These are phyloP conservation scores for Yarrowia sp. DNA, from an alignment of 805 yeast species.

Conservation along the genomic window DNA sequence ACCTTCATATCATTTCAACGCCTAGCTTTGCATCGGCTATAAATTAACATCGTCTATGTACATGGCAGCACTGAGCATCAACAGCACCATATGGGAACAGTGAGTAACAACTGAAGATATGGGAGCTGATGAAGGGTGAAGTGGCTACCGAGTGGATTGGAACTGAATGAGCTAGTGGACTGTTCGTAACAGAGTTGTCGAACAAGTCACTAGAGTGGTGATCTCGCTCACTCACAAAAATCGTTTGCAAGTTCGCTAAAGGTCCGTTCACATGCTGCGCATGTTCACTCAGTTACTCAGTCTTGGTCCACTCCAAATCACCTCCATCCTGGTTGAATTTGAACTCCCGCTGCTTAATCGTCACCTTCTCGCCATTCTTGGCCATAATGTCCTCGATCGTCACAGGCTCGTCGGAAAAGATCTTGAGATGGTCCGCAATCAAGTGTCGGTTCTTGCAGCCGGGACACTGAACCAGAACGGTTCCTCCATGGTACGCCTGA, in stretches of 20 bases:
- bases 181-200: too few species aligned
- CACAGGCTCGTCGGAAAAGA: constrained; percentile 73
- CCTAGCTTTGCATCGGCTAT: not conserved
- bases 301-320: constrained; percentile 35
- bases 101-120: too few species aligned
- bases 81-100: not conserved
- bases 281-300: constrained; percentile 28
- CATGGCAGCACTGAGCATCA: too few species aligned
- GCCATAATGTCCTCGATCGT: constrained; percentile 77
- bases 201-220: too few species aligned
- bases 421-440: constrained; percentile 83
- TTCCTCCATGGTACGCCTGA: constrained; percentile 84
- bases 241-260: not conserved
- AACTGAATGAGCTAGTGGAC: too few species aligned
- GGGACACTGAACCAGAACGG: constrained; percentile 88
- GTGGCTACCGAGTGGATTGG: too few species aligned
- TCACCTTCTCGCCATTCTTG: constrained; percentile 69
- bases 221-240: too few species aligned
- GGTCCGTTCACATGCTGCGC: not conserved
- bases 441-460: constrained; percentile 84
- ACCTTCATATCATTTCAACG: too few species aligned
- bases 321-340: constrained; percentile 34
- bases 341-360: constrained; percentile 52
- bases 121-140: too few species aligned
- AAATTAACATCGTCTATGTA: constrained; percentile 18